Evolutionary conservation across 495 filamentous ascomycete genomes (phyloP).

Genomic region (Xylaria scruposa): DNA sequence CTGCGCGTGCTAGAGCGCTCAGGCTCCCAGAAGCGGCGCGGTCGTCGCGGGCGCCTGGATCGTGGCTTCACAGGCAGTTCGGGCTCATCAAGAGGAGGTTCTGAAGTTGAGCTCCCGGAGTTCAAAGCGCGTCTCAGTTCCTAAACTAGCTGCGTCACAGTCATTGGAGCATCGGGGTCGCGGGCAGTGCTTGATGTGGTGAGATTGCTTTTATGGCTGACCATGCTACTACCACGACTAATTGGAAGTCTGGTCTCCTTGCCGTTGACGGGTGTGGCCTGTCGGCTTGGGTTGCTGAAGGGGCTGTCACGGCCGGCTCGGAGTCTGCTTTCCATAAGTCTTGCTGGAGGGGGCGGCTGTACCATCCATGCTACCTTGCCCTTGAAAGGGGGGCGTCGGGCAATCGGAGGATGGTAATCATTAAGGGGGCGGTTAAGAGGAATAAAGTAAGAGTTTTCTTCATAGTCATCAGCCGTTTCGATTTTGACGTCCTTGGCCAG

Average conservation of each 20-base stretch:
- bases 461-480: conserved; percentile 43
- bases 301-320: conserved; percentile 58
- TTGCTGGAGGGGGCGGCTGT: conserved; percentile 82
- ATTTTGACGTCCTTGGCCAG: conserved; percentile 46
- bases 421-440: conserved; percentile 82
- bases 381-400: conserved; percentile 71
- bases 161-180: background rate
- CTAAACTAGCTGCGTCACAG: background rate
- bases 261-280: conserved; percentile 38
- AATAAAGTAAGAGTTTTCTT: conserved; percentile 64
- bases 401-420: conserved; percentile 84
- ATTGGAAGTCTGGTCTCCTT: background rate
- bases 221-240: conserved; percentile 10
- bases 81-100: background rate
- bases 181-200: background rate
- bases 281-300: conserved; percentile 32
- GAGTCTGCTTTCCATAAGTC: conserved; percentile 85
- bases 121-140: background rate
- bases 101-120: background rate
- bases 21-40: conserved; percentile 1
- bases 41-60: background rate
- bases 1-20: background rate
- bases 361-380: conserved; percentile 87
- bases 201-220: background rate
- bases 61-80: background rate